Evolutionary conservation across 805 yeast species (phyloP).

Genomic region (Metschnikowia gelsemii): DNA sequence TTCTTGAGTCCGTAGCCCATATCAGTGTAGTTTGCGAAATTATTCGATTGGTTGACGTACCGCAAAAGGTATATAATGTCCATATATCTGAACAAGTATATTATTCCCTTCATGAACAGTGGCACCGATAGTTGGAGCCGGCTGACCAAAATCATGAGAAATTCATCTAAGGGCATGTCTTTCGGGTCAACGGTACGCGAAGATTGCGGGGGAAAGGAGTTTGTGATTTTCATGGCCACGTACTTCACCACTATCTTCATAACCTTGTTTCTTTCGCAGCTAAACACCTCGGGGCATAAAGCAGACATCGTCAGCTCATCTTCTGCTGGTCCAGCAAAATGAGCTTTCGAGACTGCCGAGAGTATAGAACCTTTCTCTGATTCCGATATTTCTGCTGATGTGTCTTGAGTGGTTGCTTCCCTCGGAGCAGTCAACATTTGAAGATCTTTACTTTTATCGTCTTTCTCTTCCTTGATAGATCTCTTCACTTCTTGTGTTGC

Average conservation of each 20-base stretch:
- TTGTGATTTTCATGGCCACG: constrained; percentile 42
- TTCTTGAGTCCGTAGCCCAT: constrained; percentile 44
- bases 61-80: constrained; percentile 45
- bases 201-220: constrained; percentile 44
- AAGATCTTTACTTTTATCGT: background rate
- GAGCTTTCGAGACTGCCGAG: constrained; percentile 3
- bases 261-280: constrained; percentile 34
- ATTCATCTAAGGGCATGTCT: constrained; percentile 42
- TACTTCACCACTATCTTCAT: constrained; percentile 45
- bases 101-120: constrained; percentile 40
- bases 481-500: constrained; percentile 25
- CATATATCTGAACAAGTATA: constrained; percentile 47
- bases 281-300: constrained; percentile 24
- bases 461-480: constrained; percentile 20
- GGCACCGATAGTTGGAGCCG: constrained; percentile 37
- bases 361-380: background rate
- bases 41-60: constrained; percentile 46
- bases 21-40: constrained; percentile 42
- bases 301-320: background rate
- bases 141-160: constrained; percentile 37
- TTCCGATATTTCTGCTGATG: background rate
- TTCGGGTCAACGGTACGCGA: constrained; percentile 23
- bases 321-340: background rate
- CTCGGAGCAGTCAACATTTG: background rate
- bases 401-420: background rate